Conservation (phyloP, 257 asterid genomes). For the Forsythia suspensa region DNA sequence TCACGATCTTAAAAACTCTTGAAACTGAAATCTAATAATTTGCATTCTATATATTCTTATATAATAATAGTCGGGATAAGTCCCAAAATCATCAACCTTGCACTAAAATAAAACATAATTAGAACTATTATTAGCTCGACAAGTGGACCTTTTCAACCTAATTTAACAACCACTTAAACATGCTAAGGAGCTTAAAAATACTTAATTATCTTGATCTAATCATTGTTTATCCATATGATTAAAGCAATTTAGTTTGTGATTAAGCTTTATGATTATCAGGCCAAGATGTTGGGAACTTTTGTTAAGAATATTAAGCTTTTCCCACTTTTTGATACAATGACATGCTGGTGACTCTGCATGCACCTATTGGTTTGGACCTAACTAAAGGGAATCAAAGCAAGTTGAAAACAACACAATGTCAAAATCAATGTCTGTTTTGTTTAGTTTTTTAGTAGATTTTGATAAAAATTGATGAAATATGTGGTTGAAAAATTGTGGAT, state of each 20-base stretch:
- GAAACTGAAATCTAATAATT: too few relatives aligned
- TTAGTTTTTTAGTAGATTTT: too few relatives aligned
- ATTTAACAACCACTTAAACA: not conserved
- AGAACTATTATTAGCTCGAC: not conserved
- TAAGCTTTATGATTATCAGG: slow-evolving; percentile 8
- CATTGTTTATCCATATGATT: slow-evolving; percentile 9
- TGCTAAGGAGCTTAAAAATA: not conserved
- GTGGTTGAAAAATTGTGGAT: too few relatives aligned
- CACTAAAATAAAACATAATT: not conserved
- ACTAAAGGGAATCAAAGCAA: slow-evolving; percentile 19
- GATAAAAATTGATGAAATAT: too few relatives aligned
- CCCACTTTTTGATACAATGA: slow-evolving; percentile 28
- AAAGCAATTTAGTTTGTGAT: slow-evolving; percentile 23
- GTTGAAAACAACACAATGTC: too few relatives aligned
- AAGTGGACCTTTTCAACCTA: not conserved
- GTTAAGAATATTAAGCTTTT: slow-evolving; percentile 18
- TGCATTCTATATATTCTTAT: too few relatives aligned
- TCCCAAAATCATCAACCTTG: not conserved
- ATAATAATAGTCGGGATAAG: not conserved
- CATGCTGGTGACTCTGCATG: slow-evolving; percentile 37
- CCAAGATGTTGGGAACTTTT: slow-evolving; percentile 35
- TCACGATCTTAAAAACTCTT: too few relatives aligned
- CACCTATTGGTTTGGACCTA: slow-evolving; percentile 32
- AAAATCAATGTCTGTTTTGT: too few relatives aligned
- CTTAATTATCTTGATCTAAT: not conserved